Conservation (phyloP, 2,329 filamentous ascomycete genomes). For the Botryotinia calthae region DNA sequence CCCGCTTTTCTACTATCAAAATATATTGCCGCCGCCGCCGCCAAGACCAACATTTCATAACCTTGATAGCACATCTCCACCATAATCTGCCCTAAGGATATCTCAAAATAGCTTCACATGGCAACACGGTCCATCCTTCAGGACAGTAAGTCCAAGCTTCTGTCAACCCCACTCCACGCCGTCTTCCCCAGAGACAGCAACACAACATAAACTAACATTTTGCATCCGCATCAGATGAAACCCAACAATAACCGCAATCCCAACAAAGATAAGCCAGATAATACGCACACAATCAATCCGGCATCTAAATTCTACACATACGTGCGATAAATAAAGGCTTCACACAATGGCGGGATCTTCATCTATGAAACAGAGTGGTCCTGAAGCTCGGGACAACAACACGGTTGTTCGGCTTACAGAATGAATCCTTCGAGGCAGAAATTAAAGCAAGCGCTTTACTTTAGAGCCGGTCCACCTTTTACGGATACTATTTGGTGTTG, state of each 20-base stretch:
- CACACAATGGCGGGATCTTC: neutral
- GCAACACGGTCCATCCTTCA: constrained; percentile 9
- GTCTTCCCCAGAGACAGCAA: neutral
- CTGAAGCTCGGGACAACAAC: neutral
- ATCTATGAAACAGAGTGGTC: neutral
- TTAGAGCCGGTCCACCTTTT: neutral
- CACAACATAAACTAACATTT: neutral
- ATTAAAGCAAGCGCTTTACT: neutral
- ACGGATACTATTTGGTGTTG: neutral
- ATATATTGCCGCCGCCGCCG: neutral
- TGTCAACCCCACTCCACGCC: neutral
- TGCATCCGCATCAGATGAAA: neutral
- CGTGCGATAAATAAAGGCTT: neutral
- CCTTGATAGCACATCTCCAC: neutral
- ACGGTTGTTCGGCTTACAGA: neutral
- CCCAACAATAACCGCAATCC: neutral
- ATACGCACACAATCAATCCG: neutral
- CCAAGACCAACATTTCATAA: neutral
- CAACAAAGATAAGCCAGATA: neutral
- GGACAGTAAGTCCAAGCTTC: constrained; percentile 8
- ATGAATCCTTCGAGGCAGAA: neutral
- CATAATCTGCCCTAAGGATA: neutral
- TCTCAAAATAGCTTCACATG: constrained; percentile 13
- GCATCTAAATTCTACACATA: neutral
- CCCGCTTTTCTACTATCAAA: neutral